Evolutionary conservation across 2,329 filamentous ascomycete genomes (phyloP).

Genomic region (Mariannaea sp.): DNA sequence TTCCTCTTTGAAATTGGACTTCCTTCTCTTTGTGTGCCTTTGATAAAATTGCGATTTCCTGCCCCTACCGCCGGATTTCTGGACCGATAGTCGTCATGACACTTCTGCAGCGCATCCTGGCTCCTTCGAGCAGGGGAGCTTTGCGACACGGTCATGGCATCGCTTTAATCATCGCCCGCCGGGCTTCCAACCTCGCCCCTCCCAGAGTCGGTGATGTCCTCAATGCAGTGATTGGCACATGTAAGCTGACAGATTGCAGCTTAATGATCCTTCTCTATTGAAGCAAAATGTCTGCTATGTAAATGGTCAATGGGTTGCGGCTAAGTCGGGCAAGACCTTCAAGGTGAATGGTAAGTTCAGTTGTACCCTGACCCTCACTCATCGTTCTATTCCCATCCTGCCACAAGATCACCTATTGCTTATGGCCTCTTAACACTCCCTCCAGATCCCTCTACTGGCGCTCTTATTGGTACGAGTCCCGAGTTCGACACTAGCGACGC

Average conservation of each 20-base stretch:
- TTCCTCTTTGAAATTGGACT: too few relatives aligned
- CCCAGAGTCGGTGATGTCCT: slow-evolving; percentile 43
- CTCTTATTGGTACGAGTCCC: slow-evolving; percentile 80
- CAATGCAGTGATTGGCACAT: neutral
- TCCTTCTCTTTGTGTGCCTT: too few relatives aligned
- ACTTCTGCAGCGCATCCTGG: slow-evolving; percentile 39
- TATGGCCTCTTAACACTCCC: neutral
- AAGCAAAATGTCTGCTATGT: slow-evolving; percentile 84
- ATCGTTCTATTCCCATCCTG: neutral
- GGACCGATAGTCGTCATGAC: slow-evolving; percentile 33
- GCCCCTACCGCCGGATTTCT: too few relatives aligned
- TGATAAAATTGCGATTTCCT: too few relatives aligned
- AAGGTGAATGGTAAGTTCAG: slow-evolving; percentile 69
- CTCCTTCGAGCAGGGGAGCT: slow-evolving; percentile 35
- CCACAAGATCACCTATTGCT: neutral
- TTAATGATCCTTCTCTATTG: slow-evolving; percentile 80
- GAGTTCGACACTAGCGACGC: slow-evolving; percentile 83
- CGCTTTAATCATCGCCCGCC: slow-evolving; percentile 39
- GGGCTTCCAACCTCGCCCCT: slow-evolving; percentile 55
- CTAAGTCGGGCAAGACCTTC: slow-evolving; percentile 89
- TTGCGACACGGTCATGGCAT: slow-evolving; percentile 40
- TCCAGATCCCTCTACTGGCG: slow-evolving; percentile 79
- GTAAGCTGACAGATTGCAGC: slow-evolving; percentile 49
- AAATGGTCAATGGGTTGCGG: slow-evolving; percentile 89
- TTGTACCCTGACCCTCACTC: neutral